phyloP scores from a whole-genome alignment of 805 yeast species.

The Candida corydali region DNA sequence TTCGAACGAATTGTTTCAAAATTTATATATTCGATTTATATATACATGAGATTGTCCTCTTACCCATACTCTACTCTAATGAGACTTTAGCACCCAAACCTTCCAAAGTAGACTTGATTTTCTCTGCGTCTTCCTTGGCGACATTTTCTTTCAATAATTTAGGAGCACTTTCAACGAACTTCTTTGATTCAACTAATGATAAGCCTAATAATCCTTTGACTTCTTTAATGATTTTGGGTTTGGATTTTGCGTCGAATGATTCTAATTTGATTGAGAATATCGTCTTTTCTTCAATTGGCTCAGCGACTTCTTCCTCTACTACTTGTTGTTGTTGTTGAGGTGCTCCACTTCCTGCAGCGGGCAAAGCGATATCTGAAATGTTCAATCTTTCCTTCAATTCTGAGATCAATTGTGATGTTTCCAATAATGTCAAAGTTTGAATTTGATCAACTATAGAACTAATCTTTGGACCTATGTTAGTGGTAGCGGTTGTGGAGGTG shows the following conservation, averaged over 20 bases:
- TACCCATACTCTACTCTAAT: conserved; percentile 63
- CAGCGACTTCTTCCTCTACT: conserved; percentile 61
- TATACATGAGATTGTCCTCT: not conserved
- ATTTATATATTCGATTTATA: too few relatives aligned
- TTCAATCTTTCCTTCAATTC: conserved; percentile 80
- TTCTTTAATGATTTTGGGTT: conserved; percentile 97
- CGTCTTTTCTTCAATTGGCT: conserved; percentile 84
- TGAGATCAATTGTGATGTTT: conserved; percentile 80
- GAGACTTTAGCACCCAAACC: conserved; percentile 90
- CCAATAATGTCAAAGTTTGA: conserved; percentile 84
- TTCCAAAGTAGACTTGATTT: conserved; percentile 89
- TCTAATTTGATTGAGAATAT: conserved; percentile 90
- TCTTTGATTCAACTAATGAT: conserved; percentile 94
- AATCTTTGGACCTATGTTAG: conserved; percentile 84
- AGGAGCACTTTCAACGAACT: conserved; percentile 97
- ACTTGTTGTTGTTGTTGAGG: conserved; percentile 3
- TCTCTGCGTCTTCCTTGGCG: conserved; percentile 96
- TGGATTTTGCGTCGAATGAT: conserved; percentile 88
- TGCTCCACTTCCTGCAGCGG: conserved; percentile 5
- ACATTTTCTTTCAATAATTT: conserved; percentile 92
- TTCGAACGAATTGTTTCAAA: too few relatives aligned
- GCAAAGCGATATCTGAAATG: conserved; percentile 67
- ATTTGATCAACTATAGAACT: conserved; percentile 84
- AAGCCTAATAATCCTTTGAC: conserved; percentile 88
- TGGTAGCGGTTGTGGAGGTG: conserved; percentile 35